Evolutionary conservation across 768 basidiomycete genomes (phyloP), one percentile per base, ranked within the genome.

Genomic region (Panaeolus papilionaceus): DNA sequence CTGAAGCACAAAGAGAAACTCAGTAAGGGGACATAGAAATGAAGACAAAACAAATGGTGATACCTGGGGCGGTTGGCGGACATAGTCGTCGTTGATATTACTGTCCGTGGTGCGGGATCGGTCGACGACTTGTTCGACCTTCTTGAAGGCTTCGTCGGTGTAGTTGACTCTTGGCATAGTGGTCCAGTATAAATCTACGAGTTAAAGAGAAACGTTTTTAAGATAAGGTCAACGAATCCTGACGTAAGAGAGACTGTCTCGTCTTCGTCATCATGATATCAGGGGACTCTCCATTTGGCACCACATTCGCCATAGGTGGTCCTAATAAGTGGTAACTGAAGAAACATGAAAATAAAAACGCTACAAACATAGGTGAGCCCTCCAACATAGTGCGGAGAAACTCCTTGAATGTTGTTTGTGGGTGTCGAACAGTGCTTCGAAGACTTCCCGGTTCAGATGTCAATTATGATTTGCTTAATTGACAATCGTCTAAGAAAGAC

Each of bases 61-160:
- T 61, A 74, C 75, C 26, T 73, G 64, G 9, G 74, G 73, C 40
- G 75, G 71, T 23, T 74, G 16, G 3, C 69, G 69, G 20, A 71
- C 62, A 49, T 74, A 74, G 18, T 73, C 71, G 14, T 75, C 73
- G 42, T 74, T 71, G 45, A 75, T 72, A 45, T 75, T 73, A 33
- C 69, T 63, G 11, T 71, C 64, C 11, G 72, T 75, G 44, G 69
- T 69, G 38, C 16, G 42, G 2, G 75, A 72, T 16, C 54, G 68
- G 3, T 68, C 73, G 26, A 73, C 69, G 47, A 73, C 68, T 39
- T 69, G 69, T 23, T 73, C 69, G 51, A 68, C 61, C 69, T 75
- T 73, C 62, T 73, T 76, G 67, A 73, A 75, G 11, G 62, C 64
- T 61, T 73, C 69, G 51, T 75, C 73, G 16, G 72, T 68, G 62